Evolutionary conservation across 1,284 basidiomycete genomes (phyloP).

Genomic region (Papiliotrema flavescens): DNA sequence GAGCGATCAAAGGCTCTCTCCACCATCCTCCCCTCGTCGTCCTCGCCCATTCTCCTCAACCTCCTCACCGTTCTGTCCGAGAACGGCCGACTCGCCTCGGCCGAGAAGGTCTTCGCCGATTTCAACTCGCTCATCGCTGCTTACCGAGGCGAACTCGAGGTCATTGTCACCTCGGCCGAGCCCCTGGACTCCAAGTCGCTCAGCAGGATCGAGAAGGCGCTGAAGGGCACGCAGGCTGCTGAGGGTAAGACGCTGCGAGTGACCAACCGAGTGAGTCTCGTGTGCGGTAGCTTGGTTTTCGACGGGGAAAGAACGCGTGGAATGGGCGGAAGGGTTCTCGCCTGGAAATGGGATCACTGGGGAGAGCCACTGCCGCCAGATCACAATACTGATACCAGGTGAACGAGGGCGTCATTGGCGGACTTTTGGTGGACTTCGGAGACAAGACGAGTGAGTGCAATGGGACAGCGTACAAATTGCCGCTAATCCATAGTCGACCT

Average conservation of each 20-base stretch:
- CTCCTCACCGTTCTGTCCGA: conserved; percentile 85
- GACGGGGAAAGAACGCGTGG: no score
- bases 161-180: conserved; percentile 83
- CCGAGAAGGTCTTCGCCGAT: conserved; percentile 81
- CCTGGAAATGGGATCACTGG: not conserved
- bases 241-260: conserved; percentile 83
- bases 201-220: conserved; percentile 71
- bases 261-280: conserved; percentile 76
- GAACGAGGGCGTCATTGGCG: conserved; percentile 81
- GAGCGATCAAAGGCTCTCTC: conserved; percentile 72
- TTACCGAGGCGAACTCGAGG: conserved; percentile 89
- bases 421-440: conserved; percentile 92
- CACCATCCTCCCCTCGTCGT: conserved; percentile 62
- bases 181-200: conserved; percentile 69
- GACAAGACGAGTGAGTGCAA: conserved; percentile 75
- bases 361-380: not conserved
- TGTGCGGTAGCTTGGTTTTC: no score
- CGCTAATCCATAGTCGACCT: conserved; percentile 58
- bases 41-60: conserved; percentile 83
- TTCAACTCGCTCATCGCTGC: conserved; percentile 86
- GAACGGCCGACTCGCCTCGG: conserved; percentile 85
- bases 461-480: not conserved
- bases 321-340: no score
- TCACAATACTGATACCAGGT: conserved; percentile 55
- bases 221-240: conserved; percentile 79